These are phyloP conservation scores for Saxophila tyrrhenica DNA, from an alignment of 495 filamentous ascomycete genomes.

Conservation along the genomic window DNA sequence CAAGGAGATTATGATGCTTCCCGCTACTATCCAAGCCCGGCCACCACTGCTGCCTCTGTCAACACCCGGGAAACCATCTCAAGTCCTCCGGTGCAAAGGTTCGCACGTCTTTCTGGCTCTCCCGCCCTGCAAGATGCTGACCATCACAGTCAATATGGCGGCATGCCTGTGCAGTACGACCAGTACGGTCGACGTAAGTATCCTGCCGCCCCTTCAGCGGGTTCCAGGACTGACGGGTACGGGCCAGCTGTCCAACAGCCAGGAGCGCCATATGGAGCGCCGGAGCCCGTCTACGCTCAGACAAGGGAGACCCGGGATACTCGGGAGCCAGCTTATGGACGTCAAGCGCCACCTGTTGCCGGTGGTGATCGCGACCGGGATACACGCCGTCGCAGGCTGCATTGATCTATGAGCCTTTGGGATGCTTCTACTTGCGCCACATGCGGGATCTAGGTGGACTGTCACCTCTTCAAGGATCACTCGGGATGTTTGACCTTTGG, in stretches of 20 bases:
- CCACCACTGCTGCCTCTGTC: conserved; percentile 7
- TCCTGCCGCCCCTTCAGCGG: neutral
- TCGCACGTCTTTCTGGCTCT: conserved; percentile 1
- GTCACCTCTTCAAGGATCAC: too few relatives aligned
- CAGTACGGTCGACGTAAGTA: conserved; percentile 20
- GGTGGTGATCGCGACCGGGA: neutral
- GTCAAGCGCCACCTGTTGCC: neutral
- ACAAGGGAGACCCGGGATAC: neutral
- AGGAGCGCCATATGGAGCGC: neutral
- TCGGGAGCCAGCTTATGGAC: neutral
- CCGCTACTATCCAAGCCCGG: conserved; percentile 16
- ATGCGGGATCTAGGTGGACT: too few relatives aligned
- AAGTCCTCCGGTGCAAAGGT: conserved; percentile 13
- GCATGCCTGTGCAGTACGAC: conserved; percentile 6
- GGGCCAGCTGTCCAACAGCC: conserved; percentile 11
- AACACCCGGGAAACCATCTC: conserved; percentile 8
- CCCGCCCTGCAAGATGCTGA: conserved; percentile 4
- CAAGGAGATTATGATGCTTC: conserved; percentile 6
- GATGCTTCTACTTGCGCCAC: too few relatives aligned
- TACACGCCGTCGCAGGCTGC: neutral
- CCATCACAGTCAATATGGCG: conserved; percentile 6
- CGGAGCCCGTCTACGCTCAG: neutral
- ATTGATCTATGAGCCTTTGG: neutral
- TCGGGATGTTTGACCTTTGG: too few relatives aligned
- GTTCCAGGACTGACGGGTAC: conserved; percentile 6